phyloP scores from a whole-genome alignment of 345 rosid genomes.

The Boechera stricta region DNA sequence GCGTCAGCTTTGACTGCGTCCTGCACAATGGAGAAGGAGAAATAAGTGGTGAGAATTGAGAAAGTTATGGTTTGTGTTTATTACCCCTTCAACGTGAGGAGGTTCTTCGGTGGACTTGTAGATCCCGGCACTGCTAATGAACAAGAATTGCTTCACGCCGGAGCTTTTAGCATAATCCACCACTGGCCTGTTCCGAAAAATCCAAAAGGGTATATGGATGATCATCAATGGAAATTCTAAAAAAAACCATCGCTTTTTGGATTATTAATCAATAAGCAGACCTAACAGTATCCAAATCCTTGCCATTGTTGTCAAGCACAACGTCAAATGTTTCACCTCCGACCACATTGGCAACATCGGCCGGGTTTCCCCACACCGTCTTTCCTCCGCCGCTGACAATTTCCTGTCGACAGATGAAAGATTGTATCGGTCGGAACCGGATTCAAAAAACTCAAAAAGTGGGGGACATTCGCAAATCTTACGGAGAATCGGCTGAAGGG shows the following conservation, averaged over 20 bases:
- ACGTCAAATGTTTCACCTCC: slow-evolving; percentile 77
- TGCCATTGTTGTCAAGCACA: slow-evolving; percentile 95
- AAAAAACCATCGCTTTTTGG: background rate
- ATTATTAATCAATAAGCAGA: slow-evolving; percentile 34
- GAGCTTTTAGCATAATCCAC: slow-evolving; percentile 87
- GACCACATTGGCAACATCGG: slow-evolving; percentile 66
- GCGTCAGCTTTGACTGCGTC: slow-evolving; percentile 84
- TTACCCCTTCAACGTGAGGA: slow-evolving; percentile 96
- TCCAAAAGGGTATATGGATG: background rate
- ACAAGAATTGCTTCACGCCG: slow-evolving; percentile 85
- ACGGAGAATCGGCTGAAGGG: slow-evolving; percentile 89
- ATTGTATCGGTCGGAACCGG: background rate
- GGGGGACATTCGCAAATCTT: slow-evolving; percentile 10
- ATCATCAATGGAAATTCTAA: background rate
- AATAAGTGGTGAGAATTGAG: background rate
- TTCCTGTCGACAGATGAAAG: slow-evolving; percentile 58
- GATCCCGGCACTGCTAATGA: slow-evolving; percentile 95
- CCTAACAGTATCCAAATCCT: slow-evolving; percentile 83
- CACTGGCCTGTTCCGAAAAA: slow-evolving; percentile 60
- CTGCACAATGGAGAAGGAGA: slow-evolving; percentile 49
- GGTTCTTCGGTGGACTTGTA: slow-evolving; percentile 86
- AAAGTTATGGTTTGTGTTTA: background rate
- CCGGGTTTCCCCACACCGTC: slow-evolving; percentile 91
- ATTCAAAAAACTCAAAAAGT: background rate
- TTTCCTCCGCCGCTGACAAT: slow-evolving; percentile 83